Percentiles rank a stretch among this genome's conserved stretches.
phyloP scores from a whole-genome alignment of 208 protist species.

The Borovskyia barvae region DNA sequence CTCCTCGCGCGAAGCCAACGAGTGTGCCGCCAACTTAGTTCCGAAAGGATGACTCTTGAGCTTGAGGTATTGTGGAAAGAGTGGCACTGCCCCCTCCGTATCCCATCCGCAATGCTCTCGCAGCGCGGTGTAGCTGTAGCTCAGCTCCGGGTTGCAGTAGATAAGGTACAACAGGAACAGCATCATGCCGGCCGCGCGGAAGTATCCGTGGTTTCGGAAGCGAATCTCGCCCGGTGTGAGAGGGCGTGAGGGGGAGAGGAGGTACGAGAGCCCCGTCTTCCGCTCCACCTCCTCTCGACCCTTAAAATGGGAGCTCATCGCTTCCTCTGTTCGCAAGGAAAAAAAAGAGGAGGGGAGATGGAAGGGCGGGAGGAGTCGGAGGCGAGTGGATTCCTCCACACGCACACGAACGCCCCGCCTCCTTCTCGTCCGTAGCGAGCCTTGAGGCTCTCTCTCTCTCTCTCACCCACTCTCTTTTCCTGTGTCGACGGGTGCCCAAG shows the following conservation, averaged over 20 bases:
- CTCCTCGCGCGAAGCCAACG: no score
- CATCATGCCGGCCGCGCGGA: conserved; percentile 35
- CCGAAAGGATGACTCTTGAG: no score
- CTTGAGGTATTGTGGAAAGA: conserved; percentile 71
- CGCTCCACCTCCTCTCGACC: conserved; percentile 33
- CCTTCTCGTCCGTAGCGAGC: background rate
- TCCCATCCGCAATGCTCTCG: conserved; percentile 45
- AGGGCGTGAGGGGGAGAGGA: conserved; percentile 49
- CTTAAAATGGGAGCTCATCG: conserved; percentile 76
- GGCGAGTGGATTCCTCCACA: no score
- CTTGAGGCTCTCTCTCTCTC: background rate
- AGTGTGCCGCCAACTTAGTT: no score
- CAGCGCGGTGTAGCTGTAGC: conserved; percentile 57
- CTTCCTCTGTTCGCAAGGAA: no score
- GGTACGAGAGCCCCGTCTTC: conserved; percentile 39
- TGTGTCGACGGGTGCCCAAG: no score
- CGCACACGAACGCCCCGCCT: background rate
- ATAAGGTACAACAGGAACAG: conserved; percentile 61
- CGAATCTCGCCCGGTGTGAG: conserved; percentile 41
- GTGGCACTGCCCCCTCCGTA: conserved; percentile 18
- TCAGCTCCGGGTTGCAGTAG: conserved; percentile 89
- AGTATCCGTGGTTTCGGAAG: conserved; percentile 59
- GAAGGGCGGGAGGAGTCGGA: background rate
- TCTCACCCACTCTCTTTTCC: no score
- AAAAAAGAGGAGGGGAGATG: no score